A percentile compares a stretch with the other conserved stretches of the same genome.
These are phyloP conservation scores for Kuraishia floccosa DNA, from an alignment of 805 yeast genomes.

Conservation along the genomic window DNA sequence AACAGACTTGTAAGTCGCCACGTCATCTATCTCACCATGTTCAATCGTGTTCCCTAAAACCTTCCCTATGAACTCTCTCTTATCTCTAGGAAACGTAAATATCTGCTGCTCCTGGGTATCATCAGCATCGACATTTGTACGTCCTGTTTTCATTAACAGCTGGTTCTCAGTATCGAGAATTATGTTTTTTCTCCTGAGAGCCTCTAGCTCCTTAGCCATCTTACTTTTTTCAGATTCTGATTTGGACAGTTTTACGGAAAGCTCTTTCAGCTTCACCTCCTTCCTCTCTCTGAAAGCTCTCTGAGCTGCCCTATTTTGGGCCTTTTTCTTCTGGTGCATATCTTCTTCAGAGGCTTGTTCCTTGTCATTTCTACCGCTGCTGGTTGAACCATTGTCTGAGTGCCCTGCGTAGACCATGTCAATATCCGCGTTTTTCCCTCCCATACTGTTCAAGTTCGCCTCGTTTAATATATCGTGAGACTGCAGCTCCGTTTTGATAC, in stretches of 20 bases:
- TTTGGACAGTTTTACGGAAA: conserved; percentile 44
- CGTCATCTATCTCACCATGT: too few relatives aligned
- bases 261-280: conserved; percentile 58
- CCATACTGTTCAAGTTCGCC: too few relatives aligned
- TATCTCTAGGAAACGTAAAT: conserved; percentile 5
- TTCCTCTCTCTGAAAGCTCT: conserved; percentile 78
- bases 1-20: conserved; percentile 3
- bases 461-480: too few relatives aligned
- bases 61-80: conserved; percentile 5
- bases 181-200: conserved; percentile 37
- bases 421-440: too few relatives aligned
- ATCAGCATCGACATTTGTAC: not conserved
- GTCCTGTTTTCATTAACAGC: conserved; percentile 26
- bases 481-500: too few relatives aligned
- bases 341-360: conserved; percentile 2
- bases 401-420: too few relatives aligned
- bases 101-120: not conserved
- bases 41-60: too few relatives aligned
- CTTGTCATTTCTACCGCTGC: too few relatives aligned
- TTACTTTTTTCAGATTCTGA: conserved; percentile 36
- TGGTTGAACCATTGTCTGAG: too few relatives aligned
- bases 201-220: conserved; percentile 27
- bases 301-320: conserved; percentile 82
- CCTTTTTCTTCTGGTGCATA: conserved; percentile 22
- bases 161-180: conserved; percentile 55